phyloP scores from a whole-genome alignment of 2,329 filamentous ascomycete species.

The Xylariaceae sp. region DNA sequence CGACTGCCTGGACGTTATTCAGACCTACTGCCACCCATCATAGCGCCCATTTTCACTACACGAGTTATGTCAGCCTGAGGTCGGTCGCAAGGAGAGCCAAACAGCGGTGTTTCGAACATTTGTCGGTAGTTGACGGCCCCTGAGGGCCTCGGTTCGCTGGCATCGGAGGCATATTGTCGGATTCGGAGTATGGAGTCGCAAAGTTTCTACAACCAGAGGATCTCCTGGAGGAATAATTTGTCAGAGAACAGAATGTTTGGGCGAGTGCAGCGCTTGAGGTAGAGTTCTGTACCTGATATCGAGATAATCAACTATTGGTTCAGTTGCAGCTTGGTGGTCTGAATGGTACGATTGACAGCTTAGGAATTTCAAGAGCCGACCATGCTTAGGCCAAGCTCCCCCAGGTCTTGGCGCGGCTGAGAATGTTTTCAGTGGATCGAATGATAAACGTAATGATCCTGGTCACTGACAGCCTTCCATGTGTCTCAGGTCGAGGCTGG shows the following conservation, averaged over 20 bases:
- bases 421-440: not conserved
- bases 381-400: not conserved
- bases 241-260: no score
- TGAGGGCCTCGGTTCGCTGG: conserved; percentile 46
- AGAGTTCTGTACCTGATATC: no score
- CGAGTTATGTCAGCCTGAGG: not conserved
- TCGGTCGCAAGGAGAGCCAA: conserved; percentile 1
- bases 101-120: conserved; percentile 43
- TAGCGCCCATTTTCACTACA: conserved; percentile 91
- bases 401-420: conserved; percentile 4
- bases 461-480: no score
- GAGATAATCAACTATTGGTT: no score
- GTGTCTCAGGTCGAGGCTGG: no score
- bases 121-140: conserved; percentile 67
- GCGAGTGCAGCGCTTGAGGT: no score
- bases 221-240: no score
- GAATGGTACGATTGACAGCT: no score
- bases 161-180: conserved; percentile 47
- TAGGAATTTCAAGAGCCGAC: not conserved
- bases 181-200: no score
- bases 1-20: not conserved
- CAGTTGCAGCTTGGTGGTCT: no score
- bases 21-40: conserved; percentile 95
- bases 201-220: no score
- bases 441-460: no score